Conservation (phyloP, 495 filamentous ascomycete species). For the Copromyces sp. region DNA sequence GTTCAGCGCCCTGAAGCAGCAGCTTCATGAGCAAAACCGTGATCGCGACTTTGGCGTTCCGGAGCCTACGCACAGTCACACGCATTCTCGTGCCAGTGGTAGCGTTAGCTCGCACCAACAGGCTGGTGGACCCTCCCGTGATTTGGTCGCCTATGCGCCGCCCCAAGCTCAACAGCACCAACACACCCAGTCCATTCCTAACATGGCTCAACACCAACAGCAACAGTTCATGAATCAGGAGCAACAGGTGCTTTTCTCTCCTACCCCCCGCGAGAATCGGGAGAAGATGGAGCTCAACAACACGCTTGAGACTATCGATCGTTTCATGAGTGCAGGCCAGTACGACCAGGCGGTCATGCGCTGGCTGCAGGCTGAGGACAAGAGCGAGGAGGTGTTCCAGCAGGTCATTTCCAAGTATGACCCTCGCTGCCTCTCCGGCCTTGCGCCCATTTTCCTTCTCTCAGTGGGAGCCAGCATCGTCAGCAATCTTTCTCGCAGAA, state of each 20-base stretch:
- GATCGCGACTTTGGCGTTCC: slow-evolving; percentile 4
- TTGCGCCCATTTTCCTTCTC: slow-evolving; percentile 68
- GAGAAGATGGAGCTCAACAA: slow-evolving; percentile 51
- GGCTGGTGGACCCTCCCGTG: slow-evolving; percentile 6
- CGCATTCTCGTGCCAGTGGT: slow-evolving; percentile 8
- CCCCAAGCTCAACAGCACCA: slow-evolving; percentile 7
- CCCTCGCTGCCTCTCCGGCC: slow-evolving; percentile 56
- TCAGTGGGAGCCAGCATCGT: slow-evolving; percentile 79
- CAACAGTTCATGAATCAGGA: slow-evolving; percentile 19
- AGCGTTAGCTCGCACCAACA: slow-evolving; percentile 14
- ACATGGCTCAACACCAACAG: slow-evolving; percentile 25
- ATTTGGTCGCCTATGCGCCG: slow-evolving; percentile 16
- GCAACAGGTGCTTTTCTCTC: slow-evolving; percentile 27
- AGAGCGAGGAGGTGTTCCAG: slow-evolving; percentile 72
- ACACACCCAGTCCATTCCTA: slow-evolving; percentile 11
- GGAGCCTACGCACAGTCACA: slow-evolving; percentile 6
- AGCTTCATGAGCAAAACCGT: slow-evolving; percentile 11
- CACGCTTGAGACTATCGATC: slow-evolving; percentile 54
- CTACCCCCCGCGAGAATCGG: slow-evolving; percentile 24
- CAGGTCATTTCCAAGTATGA: slow-evolving; percentile 64
- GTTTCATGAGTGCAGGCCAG: slow-evolving; percentile 50
- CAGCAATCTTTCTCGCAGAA: slow-evolving; percentile 50
- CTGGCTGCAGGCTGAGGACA: slow-evolving; percentile 74
- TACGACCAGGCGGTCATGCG: slow-evolving; percentile 58
- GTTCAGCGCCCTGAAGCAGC: slow-evolving; percentile 13